Base-by-base conservation (phyloP, 768 basidiomycete species). In the Crucibulum laeve region DNA sequence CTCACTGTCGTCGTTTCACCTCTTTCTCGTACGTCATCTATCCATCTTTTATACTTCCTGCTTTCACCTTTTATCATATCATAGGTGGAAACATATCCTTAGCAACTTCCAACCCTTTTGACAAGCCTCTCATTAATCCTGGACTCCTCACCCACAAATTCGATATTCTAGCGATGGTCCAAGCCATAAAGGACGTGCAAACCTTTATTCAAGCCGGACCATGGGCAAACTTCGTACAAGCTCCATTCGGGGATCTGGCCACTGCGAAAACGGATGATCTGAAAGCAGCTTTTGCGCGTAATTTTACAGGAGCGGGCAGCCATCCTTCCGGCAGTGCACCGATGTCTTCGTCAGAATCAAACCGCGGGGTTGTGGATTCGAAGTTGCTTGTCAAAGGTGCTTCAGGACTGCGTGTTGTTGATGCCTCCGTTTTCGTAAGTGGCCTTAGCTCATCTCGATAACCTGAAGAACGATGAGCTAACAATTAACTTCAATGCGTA, bases 361-460 rank as follows among this genome's bases (percentile, higher is more conserved):
- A 44, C 4, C 46, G 34, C 25, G 52, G 52, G 22, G 52, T 53
- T 8, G 34, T 51, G 15, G 49, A 50, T 28, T 46, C 52, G 3
- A 53, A 64, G 34, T 47, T 70, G 39, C 45, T 34, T 22, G 61
- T 70, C 11, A 66, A 68, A 52, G 59, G 61, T 4, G 47, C 61
- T 1, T 37, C 23, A 1, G 67, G 63, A 1, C 39, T 70, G 14
- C 51, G 68, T 14, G 52, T 70, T 15, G 62, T 69, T 6, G 67
- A 70, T 53, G 57, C 62, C 13, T 63, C 63, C 23, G 52, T 69
- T 19, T 50, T 53, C 25, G 51, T 50, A 38, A n/a, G n/a, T n/a
- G n/a, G n/a, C n/a, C 38, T 44, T 49, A 5, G 19, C 22, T 24
- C 25, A 15, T 25, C 30, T 38, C 14, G 5, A 15, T 37, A 23